Base-by-base conservation (phyloP, 306 rosid species). In the Sicyos edulis region DNA sequence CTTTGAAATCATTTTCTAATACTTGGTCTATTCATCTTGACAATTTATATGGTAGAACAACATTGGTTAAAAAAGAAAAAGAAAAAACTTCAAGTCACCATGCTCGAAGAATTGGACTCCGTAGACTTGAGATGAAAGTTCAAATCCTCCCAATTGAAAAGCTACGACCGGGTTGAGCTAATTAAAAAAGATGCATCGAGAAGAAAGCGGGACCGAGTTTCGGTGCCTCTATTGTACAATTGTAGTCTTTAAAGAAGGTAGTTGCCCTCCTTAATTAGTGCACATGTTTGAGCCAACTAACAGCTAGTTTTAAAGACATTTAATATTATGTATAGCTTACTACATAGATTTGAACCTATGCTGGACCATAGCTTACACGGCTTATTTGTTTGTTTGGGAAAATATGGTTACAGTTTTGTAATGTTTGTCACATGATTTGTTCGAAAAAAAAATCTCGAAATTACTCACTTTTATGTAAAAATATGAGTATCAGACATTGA, bases 111-210 rank as follows among this genome's bases (percentile, higher is more conserved):
- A 68, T 74, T 81, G 34, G 86, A 89, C 82, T 91, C 97, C 10
- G 83, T 92, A 6, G 88, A 84, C 76, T 89, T 96, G 51, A 85
- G 85, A 4, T 37, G 44, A 37, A 89, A 91, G 80, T 92, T 91
- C 1, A 89, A 92, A 37, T 84, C 92, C 83, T 16, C 88, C 26
- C 83, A 24, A 58, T 91, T 88, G 88, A 56, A 88, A 89, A 21
- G 90, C 90, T 51, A 89, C 82, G 54, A 92, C 71, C 16, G 97
- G 96, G 5, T 91, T 87, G 22, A 91, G 96, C 34, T 87, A 91
- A 54, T 92, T 88, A 80, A 83, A 79, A 83, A 91, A 87, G n/a
- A 32, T 32, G 37, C 37, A 4, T 32, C 0, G 37, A 32, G 37
- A 32, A 32, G 37, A 5, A 37, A 37, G 44, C 44, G 44, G 44